Evolutionary conservation across 257 asterid genomes (phyloP).

Genomic region (Lycium ferocissimum): DNA sequence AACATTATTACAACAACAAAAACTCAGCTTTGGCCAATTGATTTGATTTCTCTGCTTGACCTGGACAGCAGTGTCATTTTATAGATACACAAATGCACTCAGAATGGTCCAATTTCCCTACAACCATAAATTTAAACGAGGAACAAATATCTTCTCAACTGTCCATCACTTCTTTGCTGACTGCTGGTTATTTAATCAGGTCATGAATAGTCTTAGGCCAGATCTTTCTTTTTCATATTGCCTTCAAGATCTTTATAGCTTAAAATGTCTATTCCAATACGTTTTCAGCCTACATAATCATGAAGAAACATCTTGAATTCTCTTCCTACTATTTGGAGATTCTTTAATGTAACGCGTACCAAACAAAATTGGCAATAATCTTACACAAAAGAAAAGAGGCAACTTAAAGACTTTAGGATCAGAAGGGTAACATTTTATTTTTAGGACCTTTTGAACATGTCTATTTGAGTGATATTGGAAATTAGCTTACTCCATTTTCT

Average conservation of each 20-base stretch:
- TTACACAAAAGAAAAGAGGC: conserved; percentile 14
- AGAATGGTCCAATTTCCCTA: not conserved
- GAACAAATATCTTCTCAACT: not conserved
- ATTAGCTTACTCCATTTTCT: not conserved
- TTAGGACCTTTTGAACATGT: conserved; percentile 26
- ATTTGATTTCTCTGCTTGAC: not conserved
- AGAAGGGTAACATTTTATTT: conserved; percentile 13
- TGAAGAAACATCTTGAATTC: not conserved
- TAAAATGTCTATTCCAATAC: not conserved
- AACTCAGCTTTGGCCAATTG: not conserved
- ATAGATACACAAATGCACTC: not conserved
- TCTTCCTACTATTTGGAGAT: not conserved
- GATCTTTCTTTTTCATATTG: not conserved
- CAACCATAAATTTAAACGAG: not conserved
- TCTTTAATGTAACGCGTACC: not conserved
- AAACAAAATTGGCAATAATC: not conserved
- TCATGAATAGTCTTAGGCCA: not conserved
- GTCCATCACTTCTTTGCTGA: not conserved
- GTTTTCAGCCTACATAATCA: not conserved
- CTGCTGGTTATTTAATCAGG: not conserved
- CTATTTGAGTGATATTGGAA: not conserved
- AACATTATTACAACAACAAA: not conserved
- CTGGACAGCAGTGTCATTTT: not conserved
- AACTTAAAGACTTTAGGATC: not conserved
- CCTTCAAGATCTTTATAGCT: not conserved